Evolutionary conservation across 768 basidiomycete genomes (phyloP).

Genomic region (Termitomyces sp.): DNA sequence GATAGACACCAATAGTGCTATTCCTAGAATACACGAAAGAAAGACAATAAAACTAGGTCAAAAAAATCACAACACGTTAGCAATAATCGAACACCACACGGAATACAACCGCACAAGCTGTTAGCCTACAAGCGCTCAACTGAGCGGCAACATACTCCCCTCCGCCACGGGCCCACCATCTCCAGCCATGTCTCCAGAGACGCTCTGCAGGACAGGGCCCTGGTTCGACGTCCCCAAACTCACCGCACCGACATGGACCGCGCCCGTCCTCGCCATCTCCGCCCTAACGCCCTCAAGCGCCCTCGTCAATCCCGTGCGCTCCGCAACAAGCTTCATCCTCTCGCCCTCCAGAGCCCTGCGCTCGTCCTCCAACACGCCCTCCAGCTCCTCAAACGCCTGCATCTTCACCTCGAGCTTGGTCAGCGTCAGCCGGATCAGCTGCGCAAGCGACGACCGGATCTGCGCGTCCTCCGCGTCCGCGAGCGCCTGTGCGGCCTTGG

Average conservation of each 20-base stretch:
- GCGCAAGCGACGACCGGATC: constrained; percentile 72
- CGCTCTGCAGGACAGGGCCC: constrained; percentile 51
- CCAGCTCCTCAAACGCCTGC: constrained; percentile 90
- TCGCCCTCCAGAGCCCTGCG: constrained; percentile 79
- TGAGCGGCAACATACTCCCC: constrained; percentile 47
- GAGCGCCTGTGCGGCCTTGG: constrained; percentile 74
- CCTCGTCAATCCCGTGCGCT: constrained; percentile 66
- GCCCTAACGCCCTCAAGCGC: constrained; percentile 61
- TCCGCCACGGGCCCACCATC: constrained; percentile 51
- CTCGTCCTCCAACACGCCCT: constrained; percentile 89
- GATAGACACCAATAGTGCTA: neutral
- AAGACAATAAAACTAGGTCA: neutral
- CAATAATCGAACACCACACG: neutral
- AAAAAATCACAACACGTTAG: neutral
- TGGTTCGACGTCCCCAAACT: constrained; percentile 55
- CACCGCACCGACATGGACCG: constrained; percentile 22
- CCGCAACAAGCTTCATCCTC: constrained; percentile 71
- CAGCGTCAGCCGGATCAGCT: constrained; percentile 77
- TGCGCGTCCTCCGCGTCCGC: constrained; percentile 79
- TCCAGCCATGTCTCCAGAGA: constrained; percentile 40
- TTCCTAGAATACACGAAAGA: neutral
- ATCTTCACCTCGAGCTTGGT: constrained; percentile 95
- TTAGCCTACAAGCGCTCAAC: constrained; percentile 14
- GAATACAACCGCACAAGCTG: neutral
- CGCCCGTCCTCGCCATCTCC: constrained; percentile 57